phyloP scores from a whole-genome alignment of 139 green algal genomes.

The Chlamydomonas asymmetrica region DNA sequence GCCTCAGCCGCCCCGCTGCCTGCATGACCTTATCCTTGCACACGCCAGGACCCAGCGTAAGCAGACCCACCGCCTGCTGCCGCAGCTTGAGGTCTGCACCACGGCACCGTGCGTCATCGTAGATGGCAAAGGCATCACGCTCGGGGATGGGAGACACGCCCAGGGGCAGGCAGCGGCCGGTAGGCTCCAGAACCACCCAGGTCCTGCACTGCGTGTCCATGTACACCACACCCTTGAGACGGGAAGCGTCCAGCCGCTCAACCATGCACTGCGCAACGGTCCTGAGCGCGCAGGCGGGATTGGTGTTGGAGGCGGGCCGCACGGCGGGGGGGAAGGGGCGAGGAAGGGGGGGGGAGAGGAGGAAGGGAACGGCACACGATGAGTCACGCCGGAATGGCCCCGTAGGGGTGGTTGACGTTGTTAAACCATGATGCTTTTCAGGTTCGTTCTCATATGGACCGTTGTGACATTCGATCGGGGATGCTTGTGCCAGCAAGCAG shows the following conservation, averaged over 20 bases:
- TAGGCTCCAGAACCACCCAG: conserved; percentile 9
- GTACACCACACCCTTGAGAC: conserved; percentile 45
- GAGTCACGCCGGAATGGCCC: too few species aligned
- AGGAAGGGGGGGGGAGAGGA: not conserved
- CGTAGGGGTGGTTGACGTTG: too few species aligned
- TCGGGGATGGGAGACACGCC: conserved; percentile 40
- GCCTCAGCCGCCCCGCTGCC: conserved; percentile 32
- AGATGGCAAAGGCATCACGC: conserved; percentile 45
- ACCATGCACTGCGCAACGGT: conserved; percentile 29
- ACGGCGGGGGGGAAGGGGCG: too few species aligned
- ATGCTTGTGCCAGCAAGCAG: too few species aligned
- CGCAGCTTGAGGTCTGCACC: conserved; percentile 48
- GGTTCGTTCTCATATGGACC: too few species aligned
- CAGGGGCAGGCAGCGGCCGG: conserved; percentile 15
- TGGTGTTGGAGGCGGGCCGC: too few species aligned
- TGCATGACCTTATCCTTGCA: conserved; percentile 73
- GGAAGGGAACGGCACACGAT: not conserved
- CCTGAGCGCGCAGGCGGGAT: too few species aligned
- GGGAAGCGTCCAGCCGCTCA: not conserved
- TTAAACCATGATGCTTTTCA: too few species aligned
- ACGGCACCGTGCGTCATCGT: conserved; percentile 60
- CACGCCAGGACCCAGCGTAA: conserved; percentile 55
- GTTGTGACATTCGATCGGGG: too few species aligned
- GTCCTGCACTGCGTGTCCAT: conserved; percentile 23
- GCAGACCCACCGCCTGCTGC: conserved; percentile 48